A percentile compares a stretch with the other conserved stretches of the same genome.
Conservation (phyloP, 2,329 filamentous ascomycete species). For the Epichloe sibirici region DNA sequence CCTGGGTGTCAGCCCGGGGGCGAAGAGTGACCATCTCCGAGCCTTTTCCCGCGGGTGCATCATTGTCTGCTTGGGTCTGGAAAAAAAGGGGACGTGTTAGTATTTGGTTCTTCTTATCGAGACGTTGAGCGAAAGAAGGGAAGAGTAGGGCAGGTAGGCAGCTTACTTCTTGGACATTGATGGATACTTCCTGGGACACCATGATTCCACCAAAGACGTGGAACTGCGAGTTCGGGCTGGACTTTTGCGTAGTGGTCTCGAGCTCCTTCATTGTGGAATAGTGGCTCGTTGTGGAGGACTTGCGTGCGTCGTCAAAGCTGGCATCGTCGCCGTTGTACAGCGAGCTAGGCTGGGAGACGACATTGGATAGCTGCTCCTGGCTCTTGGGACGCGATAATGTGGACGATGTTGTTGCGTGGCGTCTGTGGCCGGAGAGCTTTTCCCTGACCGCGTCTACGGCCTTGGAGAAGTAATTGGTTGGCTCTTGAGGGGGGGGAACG, state of each 20-base stretch:
- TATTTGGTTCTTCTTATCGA: not conserved
- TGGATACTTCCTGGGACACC: conserved; percentile 48
- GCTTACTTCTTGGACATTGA: conserved; percentile 27
- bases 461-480: not conserved
- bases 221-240: conserved; percentile 12
- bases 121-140: not conserved
- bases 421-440: not conserved
- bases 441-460: not conserved
- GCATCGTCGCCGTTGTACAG: conserved; percentile 4
- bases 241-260: not conserved
- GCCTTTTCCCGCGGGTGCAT: not conserved
- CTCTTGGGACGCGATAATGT: not conserved
- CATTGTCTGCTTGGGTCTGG: not conserved
- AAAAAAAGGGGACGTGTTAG: not conserved
- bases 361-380: conserved; percentile 7
- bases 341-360: conserved; percentile 2
- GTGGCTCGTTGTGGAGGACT: not conserved
- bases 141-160: not conserved
- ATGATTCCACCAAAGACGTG: conserved; percentile 42
- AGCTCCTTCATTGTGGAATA: conserved; percentile 12
- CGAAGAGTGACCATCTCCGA: not conserved
- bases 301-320: conserved; percentile 8
- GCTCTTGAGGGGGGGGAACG: not conserved
- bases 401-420: not conserved
- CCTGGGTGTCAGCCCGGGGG: not conserved